A percentile compares a stretch with the other conserved stretches of the same genome.
Conservation (phyloP, 2,329 filamentous ascomycete genomes). For the Pseudogymnoascus sp. region DNA sequence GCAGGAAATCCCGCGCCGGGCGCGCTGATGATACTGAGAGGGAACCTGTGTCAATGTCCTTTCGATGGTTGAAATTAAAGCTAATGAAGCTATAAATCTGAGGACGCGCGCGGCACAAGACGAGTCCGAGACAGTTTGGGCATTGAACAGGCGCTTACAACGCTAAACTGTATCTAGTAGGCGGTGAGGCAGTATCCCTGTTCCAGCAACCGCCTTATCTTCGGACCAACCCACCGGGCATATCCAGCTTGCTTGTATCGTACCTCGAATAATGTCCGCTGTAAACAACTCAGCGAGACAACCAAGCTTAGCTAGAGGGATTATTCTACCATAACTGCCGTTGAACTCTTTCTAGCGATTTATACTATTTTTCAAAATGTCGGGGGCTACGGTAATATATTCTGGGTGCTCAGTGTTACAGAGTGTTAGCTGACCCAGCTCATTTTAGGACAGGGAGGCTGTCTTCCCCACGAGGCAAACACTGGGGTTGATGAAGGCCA, state of each 20-base stretch:
- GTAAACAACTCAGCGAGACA: slow-evolving; percentile 7
- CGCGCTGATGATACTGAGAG: slow-evolving; percentile 1
- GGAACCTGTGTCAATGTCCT: neutral
- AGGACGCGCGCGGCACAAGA: neutral
- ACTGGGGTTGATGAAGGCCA: slow-evolving; percentile 92
- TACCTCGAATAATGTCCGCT: slow-evolving; percentile 6
- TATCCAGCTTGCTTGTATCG: slow-evolving; percentile 2
- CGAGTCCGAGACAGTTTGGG: slow-evolving; percentile 3
- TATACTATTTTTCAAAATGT: slow-evolving; percentile 36
- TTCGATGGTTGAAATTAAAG: slow-evolving; percentile 1
- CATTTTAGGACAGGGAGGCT: slow-evolving; percentile 74
- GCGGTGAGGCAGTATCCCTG: slow-evolving; percentile 7
- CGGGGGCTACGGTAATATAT: slow-evolving; percentile 42
- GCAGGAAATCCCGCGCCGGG: neutral
- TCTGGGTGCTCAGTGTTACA: slow-evolving; percentile 13
- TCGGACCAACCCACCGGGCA: neutral
- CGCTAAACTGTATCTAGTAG: neutral
- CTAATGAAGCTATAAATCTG: slow-evolving; percentile 6
- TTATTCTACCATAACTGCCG: neutral
- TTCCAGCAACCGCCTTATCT: slow-evolving; percentile 3
- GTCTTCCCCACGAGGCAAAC: slow-evolving; percentile 98
- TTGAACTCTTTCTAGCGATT: neutral
- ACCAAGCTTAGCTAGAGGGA: neutral
- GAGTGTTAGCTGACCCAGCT: slow-evolving; percentile 12
- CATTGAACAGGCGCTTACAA: neutral